These are phyloP conservation scores for Colletotrichum liaoningense DNA, from an alignment of 2,329 filamentous ascomycete genomes.

Conservation along the genomic window DNA sequence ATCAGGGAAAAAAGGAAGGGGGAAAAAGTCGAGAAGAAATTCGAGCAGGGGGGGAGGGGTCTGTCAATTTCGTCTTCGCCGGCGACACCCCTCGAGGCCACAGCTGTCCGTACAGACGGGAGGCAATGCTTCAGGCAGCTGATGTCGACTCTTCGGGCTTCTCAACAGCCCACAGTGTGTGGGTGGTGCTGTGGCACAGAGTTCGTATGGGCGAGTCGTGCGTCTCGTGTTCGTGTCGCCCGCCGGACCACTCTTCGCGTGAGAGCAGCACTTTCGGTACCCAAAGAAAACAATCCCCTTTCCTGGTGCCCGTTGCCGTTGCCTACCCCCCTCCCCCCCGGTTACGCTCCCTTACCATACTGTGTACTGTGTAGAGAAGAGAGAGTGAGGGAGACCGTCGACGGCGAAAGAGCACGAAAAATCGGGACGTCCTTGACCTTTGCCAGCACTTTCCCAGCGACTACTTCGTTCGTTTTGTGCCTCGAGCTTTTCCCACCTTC, in stretches of 20 bases:
- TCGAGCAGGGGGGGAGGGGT: conserved; percentile 11
- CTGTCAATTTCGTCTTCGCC: conserved; percentile 24
- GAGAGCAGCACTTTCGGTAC: neutral
- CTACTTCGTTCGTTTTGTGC: conserved; percentile 23
- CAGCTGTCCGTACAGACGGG: neutral
- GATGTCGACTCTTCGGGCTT: neutral
- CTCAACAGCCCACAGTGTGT: conserved; percentile 7
- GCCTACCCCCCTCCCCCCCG: conserved; percentile 10
- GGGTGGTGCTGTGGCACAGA: conserved; percentile 27
- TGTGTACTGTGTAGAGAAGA: neutral
- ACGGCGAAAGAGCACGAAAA: conserved; percentile 5
- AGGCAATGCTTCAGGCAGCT: conserved; percentile 7
- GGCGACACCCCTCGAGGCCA: neutral
- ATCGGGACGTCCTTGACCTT: neutral
- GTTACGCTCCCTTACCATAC: conserved; percentile 12
- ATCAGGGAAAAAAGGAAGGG: conserved; percentile 15
- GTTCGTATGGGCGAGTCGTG: conserved; percentile 33
- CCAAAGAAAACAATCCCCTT: conserved; percentile 38
- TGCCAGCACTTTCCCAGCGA: conserved; percentile 4
- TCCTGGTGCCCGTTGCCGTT: conserved; percentile 20
- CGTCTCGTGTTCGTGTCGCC: conserved; percentile 18
- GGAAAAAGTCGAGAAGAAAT: conserved; percentile 28
- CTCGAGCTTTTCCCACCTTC: conserved; percentile 21
- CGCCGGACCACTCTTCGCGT: conserved; percentile 14
- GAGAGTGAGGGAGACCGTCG: neutral